Percentiles rank a stretch among this genome's conserved stretches.
These are phyloP conservation scores for Linderina pennispora DNA, from an alignment of 192 early-diverging fungal species.

Conservation along the genomic window DNA sequence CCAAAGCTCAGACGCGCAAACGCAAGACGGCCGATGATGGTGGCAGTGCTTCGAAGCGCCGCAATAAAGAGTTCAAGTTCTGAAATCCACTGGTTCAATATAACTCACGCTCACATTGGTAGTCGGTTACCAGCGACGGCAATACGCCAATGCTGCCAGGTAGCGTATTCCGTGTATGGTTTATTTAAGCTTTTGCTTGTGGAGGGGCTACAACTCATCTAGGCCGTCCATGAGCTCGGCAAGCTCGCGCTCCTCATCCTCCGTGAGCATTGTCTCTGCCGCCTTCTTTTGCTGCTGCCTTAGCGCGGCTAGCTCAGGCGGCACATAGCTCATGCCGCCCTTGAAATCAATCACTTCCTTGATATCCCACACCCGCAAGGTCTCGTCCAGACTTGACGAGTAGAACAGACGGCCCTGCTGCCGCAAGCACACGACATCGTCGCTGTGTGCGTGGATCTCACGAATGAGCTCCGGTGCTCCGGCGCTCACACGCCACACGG, in stretches of 20 bases:
- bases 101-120: too few species aligned
- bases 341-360: constrained; percentile 35
- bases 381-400: constrained; percentile 78
- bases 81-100: too few species aligned
- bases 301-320: constrained; percentile 15
- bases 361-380: constrained; percentile 80
- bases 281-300: background rate
- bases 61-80: constrained; percentile 45
- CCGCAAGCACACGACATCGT: constrained; percentile 72
- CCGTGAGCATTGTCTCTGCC: constrained; percentile 59
- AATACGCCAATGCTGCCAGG: too few species aligned
- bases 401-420: constrained; percentile 59
- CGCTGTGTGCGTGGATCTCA: constrained; percentile 80
- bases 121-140: too few species aligned
- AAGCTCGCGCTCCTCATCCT: constrained; percentile 86
- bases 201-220: constrained; percentile 48
- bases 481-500: constrained; percentile 69
- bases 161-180: too few species aligned
- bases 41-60: too few species aligned
- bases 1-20: constrained; percentile 60
- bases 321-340: constrained; percentile 28
- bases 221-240: constrained; percentile 78
- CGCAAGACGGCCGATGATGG: too few species aligned
- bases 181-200: constrained; percentile 2
- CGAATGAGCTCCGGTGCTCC: constrained; percentile 47